Percentiles rank a stretch among this genome's conserved stretches.
Evolutionary conservation across 192 early-diverging fungal genomes (phyloP).

Genomic region (Coemansia sp.): DNA sequence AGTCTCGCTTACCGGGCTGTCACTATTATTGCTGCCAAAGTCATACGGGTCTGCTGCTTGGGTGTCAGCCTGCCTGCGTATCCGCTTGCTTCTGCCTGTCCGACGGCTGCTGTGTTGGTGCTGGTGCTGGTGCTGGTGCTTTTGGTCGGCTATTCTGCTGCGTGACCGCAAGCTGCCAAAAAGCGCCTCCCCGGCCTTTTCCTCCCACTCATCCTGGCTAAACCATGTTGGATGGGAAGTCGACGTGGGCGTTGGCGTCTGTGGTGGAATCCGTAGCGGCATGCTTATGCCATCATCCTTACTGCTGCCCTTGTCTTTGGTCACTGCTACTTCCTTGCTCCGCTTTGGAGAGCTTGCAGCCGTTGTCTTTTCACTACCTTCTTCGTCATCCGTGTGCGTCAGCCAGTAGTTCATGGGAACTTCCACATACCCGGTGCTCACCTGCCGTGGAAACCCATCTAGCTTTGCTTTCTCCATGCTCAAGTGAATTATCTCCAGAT

Average conservation of each 20-base stretch:
- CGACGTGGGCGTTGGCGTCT: background rate
- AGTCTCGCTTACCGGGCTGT: background rate
- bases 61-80: background rate
- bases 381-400: conserved; percentile 20
- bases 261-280: conserved; percentile 23
- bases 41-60: background rate
- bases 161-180: conserved; percentile 37
- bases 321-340: background rate
- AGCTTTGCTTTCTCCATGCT: conserved; percentile 29
- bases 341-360: background rate
- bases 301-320: background rate
- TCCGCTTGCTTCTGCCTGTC: background rate
- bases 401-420: conserved; percentile 48
- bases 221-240: conserved; percentile 4
- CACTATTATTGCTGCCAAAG: background rate
- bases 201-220: conserved; percentile 42
- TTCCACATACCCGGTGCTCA: background rate
- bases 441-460: background rate
- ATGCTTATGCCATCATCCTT: conserved; percentile 1
- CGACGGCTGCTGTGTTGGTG: too few species aligned
- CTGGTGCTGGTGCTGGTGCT: background rate
- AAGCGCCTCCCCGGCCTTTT: conserved; percentile 20
- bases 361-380: conserved; percentile 1
- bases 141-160: background rate
- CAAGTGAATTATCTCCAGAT: conserved; percentile 24